Percentiles rank a stretch among this genome's conserved stretches.
phyloP scores from a whole-genome alignment of 2,329 filamentous ascomycete genomes.

The Colletotrichum tamarilloi region DNA sequence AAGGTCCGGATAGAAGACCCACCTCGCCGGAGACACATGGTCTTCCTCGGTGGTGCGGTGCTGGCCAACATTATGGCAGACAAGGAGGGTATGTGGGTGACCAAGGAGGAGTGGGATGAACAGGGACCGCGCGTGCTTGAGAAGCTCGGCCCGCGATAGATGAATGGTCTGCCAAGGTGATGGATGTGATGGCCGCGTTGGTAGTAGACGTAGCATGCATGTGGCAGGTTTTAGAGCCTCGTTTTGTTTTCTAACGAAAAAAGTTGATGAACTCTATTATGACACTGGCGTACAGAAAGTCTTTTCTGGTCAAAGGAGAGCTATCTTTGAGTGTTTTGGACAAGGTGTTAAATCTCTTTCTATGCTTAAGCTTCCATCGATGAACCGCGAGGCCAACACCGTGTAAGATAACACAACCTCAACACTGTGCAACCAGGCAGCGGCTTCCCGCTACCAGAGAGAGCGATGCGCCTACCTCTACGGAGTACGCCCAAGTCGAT shows the following conservation, averaged over 20 bases:
- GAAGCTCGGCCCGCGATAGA: slow-evolving; percentile 90
- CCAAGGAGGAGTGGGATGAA: slow-evolving; percentile 96
- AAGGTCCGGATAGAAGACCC: slow-evolving; percentile 99
- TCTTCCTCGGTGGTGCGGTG: slow-evolving; percentile 97
- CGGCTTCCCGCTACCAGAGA: neutral
- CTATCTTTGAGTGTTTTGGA: too few relatives aligned
- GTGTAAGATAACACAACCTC: neutral
- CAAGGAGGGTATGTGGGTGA: slow-evolving; percentile 99
- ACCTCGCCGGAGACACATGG: slow-evolving; percentile 95
- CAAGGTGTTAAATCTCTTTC: too few relatives aligned
- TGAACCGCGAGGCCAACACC: neutral
- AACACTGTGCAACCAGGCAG: neutral
- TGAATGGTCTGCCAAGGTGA: neutral
- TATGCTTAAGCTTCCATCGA: neutral
- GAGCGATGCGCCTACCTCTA: neutral
- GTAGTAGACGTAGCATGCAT: slow-evolving; percentile 35
- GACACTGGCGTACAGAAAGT: neutral
- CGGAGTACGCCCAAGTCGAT: neutral
- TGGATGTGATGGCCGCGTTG: neutral
- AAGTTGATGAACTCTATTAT: slow-evolving; percentile 29
- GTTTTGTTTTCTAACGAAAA: slow-evolving; percentile 32
- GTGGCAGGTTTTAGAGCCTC: slow-evolving; percentile 34
- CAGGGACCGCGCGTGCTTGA: slow-evolving; percentile 86
- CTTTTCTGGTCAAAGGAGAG: neutral
- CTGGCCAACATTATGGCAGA: slow-evolving; percentile 99